Evolutionary conservation across 805 yeast genomes (phyloP).

Genomic region (Nakazawaea anatomiae): DNA sequence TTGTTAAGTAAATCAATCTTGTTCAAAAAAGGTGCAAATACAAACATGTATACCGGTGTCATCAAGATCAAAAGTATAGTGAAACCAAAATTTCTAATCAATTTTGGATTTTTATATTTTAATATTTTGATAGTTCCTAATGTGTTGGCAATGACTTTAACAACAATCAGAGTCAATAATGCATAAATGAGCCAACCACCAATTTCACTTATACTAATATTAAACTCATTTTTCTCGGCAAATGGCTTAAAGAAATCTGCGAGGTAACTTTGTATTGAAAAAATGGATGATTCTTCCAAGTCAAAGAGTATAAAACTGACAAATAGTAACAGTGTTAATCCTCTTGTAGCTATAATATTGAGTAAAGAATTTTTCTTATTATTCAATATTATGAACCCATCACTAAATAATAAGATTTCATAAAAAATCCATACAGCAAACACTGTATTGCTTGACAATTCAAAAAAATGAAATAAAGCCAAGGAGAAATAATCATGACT

Average conservation of each 20-base stretch:
- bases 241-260: conserved; percentile 5
- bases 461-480: conserved; percentile 17
- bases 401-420: conserved; percentile 22
- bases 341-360: conserved; percentile 14
- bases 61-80: background rate
- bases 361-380: conserved; percentile 13
- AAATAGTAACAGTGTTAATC: conserved; percentile 15
- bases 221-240: conserved; percentile 11
- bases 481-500: conserved; percentile 14
- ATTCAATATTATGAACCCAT: conserved; percentile 20
- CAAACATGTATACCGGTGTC: conserved; percentile 8
- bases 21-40: conserved; percentile 3
- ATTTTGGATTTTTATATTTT: conserved; percentile 3
- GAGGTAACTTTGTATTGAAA: conserved; percentile 19
- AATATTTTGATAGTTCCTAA: conserved; percentile 16
- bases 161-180: conserved; percentile 13
- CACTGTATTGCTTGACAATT: conserved; percentile 18
- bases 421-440: conserved; percentile 26
- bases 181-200: conserved; percentile 18
- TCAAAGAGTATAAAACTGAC: conserved; percentile 23
- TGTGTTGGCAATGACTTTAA: conserved; percentile 10
- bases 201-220: conserved; percentile 17
- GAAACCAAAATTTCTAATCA: conserved; percentile 5
- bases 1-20: background rate
- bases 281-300: conserved; percentile 22